These are phyloP conservation scores for Gamsiella multidivaricata DNA, from an alignment of 192 early-diverging fungal species.

Conservation along the genomic window DNA sequence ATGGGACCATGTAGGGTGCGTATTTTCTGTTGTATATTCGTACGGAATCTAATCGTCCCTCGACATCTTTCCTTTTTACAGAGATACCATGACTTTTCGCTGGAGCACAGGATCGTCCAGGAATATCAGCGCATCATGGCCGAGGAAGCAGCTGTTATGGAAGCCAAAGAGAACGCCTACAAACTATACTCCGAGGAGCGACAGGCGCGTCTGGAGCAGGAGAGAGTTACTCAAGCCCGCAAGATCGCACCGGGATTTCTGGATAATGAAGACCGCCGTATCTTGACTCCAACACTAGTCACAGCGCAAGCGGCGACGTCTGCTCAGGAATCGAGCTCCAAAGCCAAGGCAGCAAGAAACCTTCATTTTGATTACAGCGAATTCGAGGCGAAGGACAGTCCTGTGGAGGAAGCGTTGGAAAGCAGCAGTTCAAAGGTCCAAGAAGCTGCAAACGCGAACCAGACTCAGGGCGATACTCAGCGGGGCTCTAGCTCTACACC, in stretches of 20 bases:
- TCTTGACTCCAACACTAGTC: conserved; percentile 61
- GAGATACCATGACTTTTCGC: conserved; percentile 63
- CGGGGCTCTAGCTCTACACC: background rate
- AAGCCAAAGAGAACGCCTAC: conserved; percentile 47
- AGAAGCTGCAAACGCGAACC: too few species aligned
- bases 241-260: conserved; percentile 75
- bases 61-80: conserved; percentile 3
- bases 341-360: background rate
- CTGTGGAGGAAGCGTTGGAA: background rate
- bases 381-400: conserved; percentile 28
- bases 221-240: conserved; percentile 55
- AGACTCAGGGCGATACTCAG: background rate
- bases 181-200: conserved; percentile 55
- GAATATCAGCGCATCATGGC: conserved; percentile 56
- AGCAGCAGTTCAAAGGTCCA: too few species aligned
- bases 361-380: conserved; percentile 44
- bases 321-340: background rate
- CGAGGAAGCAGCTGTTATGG: conserved; percentile 32
- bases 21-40: too few species aligned
- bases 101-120: conserved; percentile 63
- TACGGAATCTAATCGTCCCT: background rate
- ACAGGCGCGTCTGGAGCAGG: conserved; percentile 61
- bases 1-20: too few species aligned
- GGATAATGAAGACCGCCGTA: conserved; percentile 66
- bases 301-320: conserved; percentile 26